These are phyloP conservation scores for Kodamaea derodonti DNA, from an alignment of 1,139 yeast species.

Conservation along the genomic window DNA sequence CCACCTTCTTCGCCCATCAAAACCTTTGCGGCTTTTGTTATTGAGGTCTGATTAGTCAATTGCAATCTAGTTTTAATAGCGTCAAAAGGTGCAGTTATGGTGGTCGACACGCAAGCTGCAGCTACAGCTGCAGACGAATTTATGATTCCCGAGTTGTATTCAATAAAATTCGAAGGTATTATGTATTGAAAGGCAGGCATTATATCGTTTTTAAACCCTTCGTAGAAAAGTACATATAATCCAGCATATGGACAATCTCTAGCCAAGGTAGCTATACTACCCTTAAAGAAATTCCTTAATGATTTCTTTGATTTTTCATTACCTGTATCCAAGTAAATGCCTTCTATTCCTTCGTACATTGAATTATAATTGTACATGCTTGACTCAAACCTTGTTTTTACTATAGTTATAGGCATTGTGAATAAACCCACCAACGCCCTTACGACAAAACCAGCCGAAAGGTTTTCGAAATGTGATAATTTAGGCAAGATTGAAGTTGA, in stretches of 20 bases:
- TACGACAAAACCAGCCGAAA: conserved; percentile 73
- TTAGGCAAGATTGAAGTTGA: conserved; percentile 55
- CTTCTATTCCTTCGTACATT: conserved; percentile 55
- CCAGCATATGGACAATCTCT: conserved; percentile 98
- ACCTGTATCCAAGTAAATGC: conserved; percentile 52
- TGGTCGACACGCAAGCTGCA: conserved; percentile 79
- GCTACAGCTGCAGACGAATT: conserved; percentile 68
- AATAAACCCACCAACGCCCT: conserved; percentile 79
- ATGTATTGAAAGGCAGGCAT: conserved; percentile 18
- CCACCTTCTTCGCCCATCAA: conserved; percentile 58
- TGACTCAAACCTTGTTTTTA: conserved; percentile 85
- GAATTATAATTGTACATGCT: conserved; percentile 69
- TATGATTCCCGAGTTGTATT: conserved; percentile 47
- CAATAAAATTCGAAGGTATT: conserved; percentile 16
- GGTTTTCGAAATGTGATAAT: conserved; percentile 64
- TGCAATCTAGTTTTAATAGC: conserved; percentile 92
- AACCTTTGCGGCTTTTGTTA: conserved; percentile 25
- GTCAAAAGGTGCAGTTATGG: conserved; percentile 92
- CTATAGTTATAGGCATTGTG: conserved; percentile 98
- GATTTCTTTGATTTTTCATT: conserved; percentile 19
- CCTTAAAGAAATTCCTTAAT: conserved; percentile 71
- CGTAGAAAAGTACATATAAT: conserved; percentile 79
- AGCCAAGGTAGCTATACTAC: conserved; percentile 81
- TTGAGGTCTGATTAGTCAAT: conserved; percentile 29
- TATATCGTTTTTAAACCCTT: conserved; percentile 55